phyloP scores from a whole-genome alignment of 805 yeast species.

The Yarrowia yakushimensis region DNA sequence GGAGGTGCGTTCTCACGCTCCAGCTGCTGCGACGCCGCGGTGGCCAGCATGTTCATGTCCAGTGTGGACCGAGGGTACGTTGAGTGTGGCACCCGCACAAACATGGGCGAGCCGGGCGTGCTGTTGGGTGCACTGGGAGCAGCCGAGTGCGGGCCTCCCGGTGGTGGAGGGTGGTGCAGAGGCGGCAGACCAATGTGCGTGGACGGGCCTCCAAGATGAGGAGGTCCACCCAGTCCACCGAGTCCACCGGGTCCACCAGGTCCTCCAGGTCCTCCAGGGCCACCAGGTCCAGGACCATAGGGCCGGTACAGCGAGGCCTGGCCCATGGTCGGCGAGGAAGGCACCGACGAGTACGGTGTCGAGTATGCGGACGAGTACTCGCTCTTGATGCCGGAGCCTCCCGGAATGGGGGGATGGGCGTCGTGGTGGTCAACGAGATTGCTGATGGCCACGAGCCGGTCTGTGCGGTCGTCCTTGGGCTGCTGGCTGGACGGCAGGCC shows the following conservation, averaged over 20 bases:
- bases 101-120: constrained; percentile 36
- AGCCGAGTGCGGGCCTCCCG: constrained; percentile 34
- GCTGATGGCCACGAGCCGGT: constrained; percentile 13
- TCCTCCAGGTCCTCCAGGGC: neutral
- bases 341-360: constrained; percentile 33
- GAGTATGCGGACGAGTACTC: constrained; percentile 30
- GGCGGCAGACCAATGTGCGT: constrained; percentile 30
- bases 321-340: constrained; percentile 31
- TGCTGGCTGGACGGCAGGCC: neutral
- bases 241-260: neutral
- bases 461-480: constrained; percentile 18
- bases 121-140: constrained; percentile 46
- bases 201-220: constrained; percentile 26
- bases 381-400: constrained; percentile 27
- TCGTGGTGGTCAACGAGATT: constrained; percentile 24
- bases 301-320: constrained; percentile 24
- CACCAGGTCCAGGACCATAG: neutral
- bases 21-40: constrained; percentile 46
- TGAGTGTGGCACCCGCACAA: constrained; percentile 32
- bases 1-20: constrained; percentile 37
- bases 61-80: constrained; percentile 31
- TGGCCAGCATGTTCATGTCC: constrained; percentile 44
- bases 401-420: constrained; percentile 28
- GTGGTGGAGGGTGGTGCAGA: constrained; percentile 24
- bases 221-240: neutral